phyloP scores from a whole-genome alignment of 176 grass and related monocot species.

The Avena atlantica region DNA sequence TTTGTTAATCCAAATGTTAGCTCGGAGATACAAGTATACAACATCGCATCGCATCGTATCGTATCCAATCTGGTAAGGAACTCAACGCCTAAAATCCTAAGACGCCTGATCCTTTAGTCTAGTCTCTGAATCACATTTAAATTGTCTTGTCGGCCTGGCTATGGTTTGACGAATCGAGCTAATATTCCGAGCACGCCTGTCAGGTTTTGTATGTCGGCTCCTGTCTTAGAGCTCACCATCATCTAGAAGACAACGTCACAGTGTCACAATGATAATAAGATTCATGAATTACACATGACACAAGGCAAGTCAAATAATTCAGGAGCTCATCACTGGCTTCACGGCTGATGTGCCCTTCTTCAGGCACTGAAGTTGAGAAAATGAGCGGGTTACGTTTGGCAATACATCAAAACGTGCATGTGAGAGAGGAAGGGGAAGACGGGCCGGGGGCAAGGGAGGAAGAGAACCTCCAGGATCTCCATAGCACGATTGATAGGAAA shows the following conservation, averaged over 20 bases:
- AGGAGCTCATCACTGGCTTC: conserved; percentile 77
- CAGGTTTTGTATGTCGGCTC: conserved; percentile 68
- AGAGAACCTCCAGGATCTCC: conserved; percentile 85
- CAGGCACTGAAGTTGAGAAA: conserved; percentile 64
- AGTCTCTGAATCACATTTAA: not conserved
- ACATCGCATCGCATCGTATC: not conserved
- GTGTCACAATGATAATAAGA: not conserved
- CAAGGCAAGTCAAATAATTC: not conserved
- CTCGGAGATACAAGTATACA: not conserved
- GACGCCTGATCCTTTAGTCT: not conserved
- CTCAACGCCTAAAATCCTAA: not conserved
- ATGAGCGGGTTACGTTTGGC: conserved; percentile 10
- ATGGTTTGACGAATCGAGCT: conserved; percentile 79
- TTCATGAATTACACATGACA: not conserved
- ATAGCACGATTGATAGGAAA: conserved; percentile 90
- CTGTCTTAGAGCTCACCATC: conserved; percentile 95
- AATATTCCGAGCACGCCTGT: conserved; percentile 74
- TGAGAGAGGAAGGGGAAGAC: not conserved
- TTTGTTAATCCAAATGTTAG: not conserved
- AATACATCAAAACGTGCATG: not conserved
- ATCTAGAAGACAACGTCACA: conserved; percentile 42
- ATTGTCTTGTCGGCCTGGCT: conserved; percentile 33
- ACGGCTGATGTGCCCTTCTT: conserved; percentile 74
- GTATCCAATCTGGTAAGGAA: not conserved
- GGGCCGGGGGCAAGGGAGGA: not conserved